phyloP scores from a whole-genome alignment of 2,329 filamentous ascomycete species.

The Calcarisporium arbuscula region DNA sequence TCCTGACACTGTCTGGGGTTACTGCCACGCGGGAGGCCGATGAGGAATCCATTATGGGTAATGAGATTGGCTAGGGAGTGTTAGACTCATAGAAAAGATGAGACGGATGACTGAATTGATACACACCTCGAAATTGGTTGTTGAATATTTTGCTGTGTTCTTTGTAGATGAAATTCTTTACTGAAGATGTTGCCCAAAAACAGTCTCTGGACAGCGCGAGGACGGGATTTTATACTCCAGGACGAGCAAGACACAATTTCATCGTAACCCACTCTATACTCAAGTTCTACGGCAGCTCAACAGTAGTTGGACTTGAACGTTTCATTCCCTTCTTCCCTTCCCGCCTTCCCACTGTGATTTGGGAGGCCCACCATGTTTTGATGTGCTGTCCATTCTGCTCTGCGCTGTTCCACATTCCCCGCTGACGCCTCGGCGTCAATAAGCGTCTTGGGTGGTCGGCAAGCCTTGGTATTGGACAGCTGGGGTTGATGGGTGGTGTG shows the following conservation, averaged over 20 bases:
- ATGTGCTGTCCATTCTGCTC: no score
- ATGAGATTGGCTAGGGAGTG: not conserved
- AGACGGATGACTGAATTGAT: not conserved
- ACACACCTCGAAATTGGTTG: not conserved
- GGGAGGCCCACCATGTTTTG: conserved; percentile 1
- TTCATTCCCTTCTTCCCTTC: not conserved
- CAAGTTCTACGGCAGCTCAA: not conserved
- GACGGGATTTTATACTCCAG: no score
- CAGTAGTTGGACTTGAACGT: not conserved
- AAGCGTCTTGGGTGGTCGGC: not conserved
- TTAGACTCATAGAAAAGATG: no score
- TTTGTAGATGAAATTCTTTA: not conserved
- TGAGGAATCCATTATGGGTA: not conserved
- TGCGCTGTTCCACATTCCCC: no score
- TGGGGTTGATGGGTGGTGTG: not conserved
- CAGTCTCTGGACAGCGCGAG: not conserved
- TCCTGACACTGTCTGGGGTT: not conserved
- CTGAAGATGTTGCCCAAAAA: not conserved
- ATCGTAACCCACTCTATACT: not conserved
- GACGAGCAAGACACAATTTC: no score
- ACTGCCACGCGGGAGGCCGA: not conserved
- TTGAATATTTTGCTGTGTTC: not conserved
- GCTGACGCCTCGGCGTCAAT: no score
- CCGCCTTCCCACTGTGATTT: not conserved
- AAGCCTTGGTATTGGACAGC: not conserved